Percentiles rank a stretch among this genome's conserved stretches.
These are phyloP conservation scores for Crithidia fasciculata DNA, from an alignment of 208 protist genomes.

Conservation along the genomic window DNA sequence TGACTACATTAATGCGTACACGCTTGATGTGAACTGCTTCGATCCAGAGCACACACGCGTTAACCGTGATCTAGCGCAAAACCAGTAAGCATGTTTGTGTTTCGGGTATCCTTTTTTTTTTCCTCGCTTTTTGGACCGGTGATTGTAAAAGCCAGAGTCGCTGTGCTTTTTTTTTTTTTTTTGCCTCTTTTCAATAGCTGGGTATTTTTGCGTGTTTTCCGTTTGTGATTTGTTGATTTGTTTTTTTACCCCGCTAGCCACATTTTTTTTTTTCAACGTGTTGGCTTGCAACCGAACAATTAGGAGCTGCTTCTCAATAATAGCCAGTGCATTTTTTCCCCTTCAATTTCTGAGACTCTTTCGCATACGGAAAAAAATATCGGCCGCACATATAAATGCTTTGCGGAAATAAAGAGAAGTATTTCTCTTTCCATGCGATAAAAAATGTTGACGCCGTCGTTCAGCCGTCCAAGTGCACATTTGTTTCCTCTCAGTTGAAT, in stretches of 20 bases:
- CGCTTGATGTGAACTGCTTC: conserved; percentile 77
- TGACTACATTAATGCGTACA: conserved; percentile 92
- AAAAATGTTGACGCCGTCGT: too few relatives aligned
- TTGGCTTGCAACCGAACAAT: too few relatives aligned
- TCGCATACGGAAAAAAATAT: neutral
- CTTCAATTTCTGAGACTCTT: neutral
- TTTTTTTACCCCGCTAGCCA: too few relatives aligned
- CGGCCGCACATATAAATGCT: neutral
- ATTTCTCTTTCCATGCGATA: too few relatives aligned
- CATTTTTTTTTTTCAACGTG: too few relatives aligned
- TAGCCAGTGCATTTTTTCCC: neutral
- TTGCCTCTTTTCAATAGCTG: neutral
- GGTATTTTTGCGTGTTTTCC: neutral
- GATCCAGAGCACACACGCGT: conserved; percentile 79
- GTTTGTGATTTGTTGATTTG: too few relatives aligned
- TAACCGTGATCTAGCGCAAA: conserved; percentile 79
- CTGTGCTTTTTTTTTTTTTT: conserved; percentile 2
- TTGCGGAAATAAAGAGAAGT: too few relatives aligned
- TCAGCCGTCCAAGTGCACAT: neutral
- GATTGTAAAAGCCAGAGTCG: neutral
- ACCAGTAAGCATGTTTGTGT: conserved; percentile 1
- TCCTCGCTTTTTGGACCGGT: neutral
- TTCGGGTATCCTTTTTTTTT: neutral
- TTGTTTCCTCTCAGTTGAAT: too few relatives aligned
- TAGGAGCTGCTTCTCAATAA: too few relatives aligned